Evolutionary conservation across 768 basidiomycete genomes (phyloP), one percentile per base, ranked within the genome.

Genomic region (Phlebiopsis gigantea): DNA sequence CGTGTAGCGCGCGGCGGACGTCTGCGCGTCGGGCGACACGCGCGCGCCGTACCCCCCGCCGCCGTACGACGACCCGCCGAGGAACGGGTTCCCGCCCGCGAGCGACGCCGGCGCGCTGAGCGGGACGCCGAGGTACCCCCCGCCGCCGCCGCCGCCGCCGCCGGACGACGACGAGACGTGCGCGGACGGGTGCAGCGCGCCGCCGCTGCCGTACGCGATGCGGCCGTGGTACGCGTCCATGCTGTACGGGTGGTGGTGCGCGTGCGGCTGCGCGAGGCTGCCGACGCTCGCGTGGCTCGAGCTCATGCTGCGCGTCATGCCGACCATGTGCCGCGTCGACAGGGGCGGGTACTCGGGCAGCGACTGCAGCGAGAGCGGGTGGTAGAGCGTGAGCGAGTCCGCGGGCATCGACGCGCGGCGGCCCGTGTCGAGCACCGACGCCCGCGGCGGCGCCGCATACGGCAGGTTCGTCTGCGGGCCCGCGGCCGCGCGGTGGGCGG

Each of bases 381-480:
- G 86, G 68, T 88, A 90, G 41, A 91, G 76, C 65, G 88, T 86
- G 25, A 90, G 73, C 58, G 79, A 76, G 62, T 90, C 88, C 21
- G 85, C 77, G 5, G 87, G 83, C 73, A 90, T 81, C 2, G 86
- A 81, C 2, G 85, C 75, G 22, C 88, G 81, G 28, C 88, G 80
- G 24, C 61, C 69, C 55, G 72, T 65, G 50, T 75, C 73, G 47
- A 75, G 61, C 53, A 72, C 57, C 15, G 64, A 48, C 2, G 72
- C 65, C 0, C 79, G 68, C 1, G 78, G 75, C 28, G 76, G 69
- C 60, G 30, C 79, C 73, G 29, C 84, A 82, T 72, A 90, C 17
- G 90, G 88, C 0, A 83, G 80, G 5, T 87, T 88, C 0, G 89
- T 90, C 2, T 88, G 89, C 1, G 90, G 88, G 2, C 85, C 85